Percentiles rank a stretch among this genome's conserved stretches.
Evolutionary conservation across 176 grass and related monocot genomes (phyloP).

Genomic region (Rhynchospora pubera): DNA sequence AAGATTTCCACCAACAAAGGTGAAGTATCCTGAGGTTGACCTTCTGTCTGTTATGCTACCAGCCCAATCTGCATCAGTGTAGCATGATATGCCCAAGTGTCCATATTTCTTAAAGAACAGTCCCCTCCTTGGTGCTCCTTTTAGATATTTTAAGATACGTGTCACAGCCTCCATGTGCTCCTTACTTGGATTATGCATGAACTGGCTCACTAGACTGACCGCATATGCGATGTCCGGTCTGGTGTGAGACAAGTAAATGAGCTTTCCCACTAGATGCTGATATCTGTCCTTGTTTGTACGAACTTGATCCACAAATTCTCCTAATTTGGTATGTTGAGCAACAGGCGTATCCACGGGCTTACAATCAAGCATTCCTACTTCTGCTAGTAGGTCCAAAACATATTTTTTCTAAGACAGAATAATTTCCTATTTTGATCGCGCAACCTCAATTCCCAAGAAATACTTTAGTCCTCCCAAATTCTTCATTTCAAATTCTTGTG

Average conservation of each 20-base stretch:
- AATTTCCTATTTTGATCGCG: too few species aligned
- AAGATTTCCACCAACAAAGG: background rate
- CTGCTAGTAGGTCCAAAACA: background rate
- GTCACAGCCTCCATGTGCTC: background rate
- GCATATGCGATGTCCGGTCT: background rate
- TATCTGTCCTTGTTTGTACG: background rate
- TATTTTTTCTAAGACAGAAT: too few species aligned
- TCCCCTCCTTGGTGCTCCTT: background rate
- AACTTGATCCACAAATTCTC: too few species aligned
- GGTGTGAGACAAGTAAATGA: conserved; percentile 6
- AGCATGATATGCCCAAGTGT: too few species aligned
- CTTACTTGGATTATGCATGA: conserved; percentile 5
- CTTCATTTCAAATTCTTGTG: conserved; percentile 1
- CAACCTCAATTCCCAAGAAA: conserved; percentile 7
- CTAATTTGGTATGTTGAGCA: background rate
- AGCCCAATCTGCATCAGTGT: too few species aligned
- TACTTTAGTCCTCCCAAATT: background rate
- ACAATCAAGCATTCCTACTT: background rate
- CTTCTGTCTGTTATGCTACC: too few species aligned
- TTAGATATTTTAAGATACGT: background rate
- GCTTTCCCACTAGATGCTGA: background rate
- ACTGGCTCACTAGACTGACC: background rate
- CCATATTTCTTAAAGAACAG: too few species aligned
- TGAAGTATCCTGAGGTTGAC: too few species aligned
- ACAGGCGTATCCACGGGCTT: background rate